These are phyloP conservation scores for Bonia amplexicaulis DNA, from an alignment of 176 grass and related monocot genomes.

Conservation along the genomic window DNA sequence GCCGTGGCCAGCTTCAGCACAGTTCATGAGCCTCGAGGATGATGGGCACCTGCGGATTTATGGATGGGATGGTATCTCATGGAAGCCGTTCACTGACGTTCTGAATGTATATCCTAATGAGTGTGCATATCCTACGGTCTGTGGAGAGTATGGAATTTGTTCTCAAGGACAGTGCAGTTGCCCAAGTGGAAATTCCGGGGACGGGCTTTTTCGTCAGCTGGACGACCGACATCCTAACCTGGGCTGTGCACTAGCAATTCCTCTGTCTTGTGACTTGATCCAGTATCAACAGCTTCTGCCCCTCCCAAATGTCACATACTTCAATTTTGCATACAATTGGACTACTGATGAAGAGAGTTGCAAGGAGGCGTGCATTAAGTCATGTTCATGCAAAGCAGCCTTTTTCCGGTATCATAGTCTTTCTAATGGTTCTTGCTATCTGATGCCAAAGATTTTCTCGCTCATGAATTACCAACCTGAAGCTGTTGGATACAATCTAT, in stretches of 20 bases:
- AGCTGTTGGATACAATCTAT: constrained; percentile 52
- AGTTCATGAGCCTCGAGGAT: constrained; percentile 51
- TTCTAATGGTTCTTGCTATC: constrained; percentile 52
- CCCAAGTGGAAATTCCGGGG: constrained; percentile 18
- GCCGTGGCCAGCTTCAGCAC: constrained; percentile 34
- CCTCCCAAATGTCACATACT: constrained; percentile 50
- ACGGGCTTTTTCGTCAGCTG: constrained; percentile 15
- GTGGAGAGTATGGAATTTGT: constrained; percentile 65
- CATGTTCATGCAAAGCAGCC: constrained; percentile 67
- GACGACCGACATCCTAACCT: constrained; percentile 26
- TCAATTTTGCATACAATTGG: constrained; percentile 45
- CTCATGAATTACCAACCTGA: constrained; percentile 48
- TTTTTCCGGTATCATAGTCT: constrained; percentile 49
- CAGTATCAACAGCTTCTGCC: constrained; percentile 44
- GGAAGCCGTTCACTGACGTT: constrained; percentile 34
- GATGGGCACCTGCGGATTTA: constrained; percentile 58
- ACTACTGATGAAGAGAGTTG: constrained; percentile 61
- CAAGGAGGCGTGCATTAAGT: constrained; percentile 62
- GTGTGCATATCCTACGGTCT: constrained; percentile 57
- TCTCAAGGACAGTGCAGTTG: constrained; percentile 42
- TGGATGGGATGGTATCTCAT: constrained; percentile 28
- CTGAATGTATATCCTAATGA: constrained; percentile 29
- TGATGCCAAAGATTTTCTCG: constrained; percentile 58
- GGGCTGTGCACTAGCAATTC: constrained; percentile 36
- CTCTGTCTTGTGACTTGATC: constrained; percentile 50